Conservation (phyloP, 225 moss, liverwort and hornwort species). For the Anthoceros angustus region DNA sequence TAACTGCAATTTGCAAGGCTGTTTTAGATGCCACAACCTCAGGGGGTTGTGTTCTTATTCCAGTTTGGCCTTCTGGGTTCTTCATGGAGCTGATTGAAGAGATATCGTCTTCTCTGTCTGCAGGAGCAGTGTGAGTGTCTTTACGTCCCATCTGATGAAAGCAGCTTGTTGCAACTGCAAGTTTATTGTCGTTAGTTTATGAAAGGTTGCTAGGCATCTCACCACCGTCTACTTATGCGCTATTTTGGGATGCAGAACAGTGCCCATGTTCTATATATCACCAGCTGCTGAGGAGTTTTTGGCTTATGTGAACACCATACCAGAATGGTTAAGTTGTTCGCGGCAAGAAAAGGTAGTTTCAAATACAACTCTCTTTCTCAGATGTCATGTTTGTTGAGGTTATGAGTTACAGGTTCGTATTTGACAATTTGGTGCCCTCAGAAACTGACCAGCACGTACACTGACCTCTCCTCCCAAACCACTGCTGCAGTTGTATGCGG, state of each 20-base stretch:
- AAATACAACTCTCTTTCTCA: neutral
- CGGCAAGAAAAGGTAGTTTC: conserved; percentile 64
- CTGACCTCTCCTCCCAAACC: neutral
- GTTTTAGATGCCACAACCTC: conserved; percentile 36
- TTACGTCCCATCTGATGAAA: neutral
- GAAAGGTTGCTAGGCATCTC: neutral
- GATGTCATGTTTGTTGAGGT: neutral
- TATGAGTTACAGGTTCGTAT: neutral
- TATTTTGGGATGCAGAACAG: conserved; percentile 27
- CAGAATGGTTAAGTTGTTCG: conserved; percentile 70
- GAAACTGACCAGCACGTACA: neutral
- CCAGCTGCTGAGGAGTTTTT: conserved; percentile 78
- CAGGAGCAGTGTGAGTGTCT: conserved; percentile 57
- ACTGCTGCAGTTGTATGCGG: conserved; percentile 74
- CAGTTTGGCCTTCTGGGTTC: conserved; percentile 45
- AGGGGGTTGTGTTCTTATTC: conserved; percentile 83
- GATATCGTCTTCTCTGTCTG: conserved; percentile 43
- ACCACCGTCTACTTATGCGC: neutral
- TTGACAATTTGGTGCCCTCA: no score
- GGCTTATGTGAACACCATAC: conserved; percentile 83
- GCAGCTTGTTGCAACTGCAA: no score
- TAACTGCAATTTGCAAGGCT: conserved; percentile 36
- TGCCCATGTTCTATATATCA: conserved; percentile 67
- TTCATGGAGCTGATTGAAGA: conserved; percentile 77
- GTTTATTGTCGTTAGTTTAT: neutral